Percentiles rank a stretch among this genome's conserved stretches.
Conservation (phyloP, 768 basidiomycete species). For the Tubosaeta sp. region DNA sequence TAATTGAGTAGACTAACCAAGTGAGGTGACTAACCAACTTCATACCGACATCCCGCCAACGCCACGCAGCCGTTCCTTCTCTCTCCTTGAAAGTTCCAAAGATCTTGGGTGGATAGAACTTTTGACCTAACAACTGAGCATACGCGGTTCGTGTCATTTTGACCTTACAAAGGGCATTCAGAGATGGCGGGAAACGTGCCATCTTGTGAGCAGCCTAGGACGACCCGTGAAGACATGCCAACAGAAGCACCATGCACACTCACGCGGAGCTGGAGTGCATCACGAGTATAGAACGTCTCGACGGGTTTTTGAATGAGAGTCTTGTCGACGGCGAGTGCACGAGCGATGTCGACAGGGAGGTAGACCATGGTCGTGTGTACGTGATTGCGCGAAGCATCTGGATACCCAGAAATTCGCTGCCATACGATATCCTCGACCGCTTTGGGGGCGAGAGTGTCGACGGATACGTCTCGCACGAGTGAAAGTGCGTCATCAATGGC, state of each 20-base stretch:
- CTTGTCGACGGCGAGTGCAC: conserved; percentile 59
- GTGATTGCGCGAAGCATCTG: conserved; percentile 57
- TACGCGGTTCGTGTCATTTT: conserved; percentile 88
- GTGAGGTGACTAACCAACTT: conserved; percentile 63
- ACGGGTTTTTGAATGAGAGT: conserved; percentile 79
- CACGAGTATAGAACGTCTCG: conserved; percentile 93
- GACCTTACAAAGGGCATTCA: conserved; percentile 57
- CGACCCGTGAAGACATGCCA: conserved; percentile 2
- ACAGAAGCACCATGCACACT: conserved; percentile 23
- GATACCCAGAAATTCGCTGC: conserved; percentile 76
- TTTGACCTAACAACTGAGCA: conserved; percentile 89
- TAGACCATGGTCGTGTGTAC: conserved; percentile 76
- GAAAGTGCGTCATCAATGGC: conserved; percentile 57
- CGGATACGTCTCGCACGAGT: conserved; percentile 49
- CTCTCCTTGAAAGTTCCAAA: conserved; percentile 72
- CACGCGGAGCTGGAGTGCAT: conserved; percentile 85
- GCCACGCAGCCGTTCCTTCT: conserved; percentile 64
- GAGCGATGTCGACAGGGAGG: conserved; percentile 76
- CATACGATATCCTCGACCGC: conserved; percentile 64
- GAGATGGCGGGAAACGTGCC: conserved; percentile 80
- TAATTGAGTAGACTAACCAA: background rate
- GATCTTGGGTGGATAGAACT: conserved; percentile 85
- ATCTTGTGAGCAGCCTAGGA: conserved; percentile 82
- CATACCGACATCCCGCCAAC: conserved; percentile 85
- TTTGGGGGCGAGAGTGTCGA: conserved; percentile 56